A percentile compares a stretch with the other conserved stretches of the same genome.
phyloP scores from a whole-genome alignment of 441 rosid species.

The Dalechampia spathulata region DNA sequence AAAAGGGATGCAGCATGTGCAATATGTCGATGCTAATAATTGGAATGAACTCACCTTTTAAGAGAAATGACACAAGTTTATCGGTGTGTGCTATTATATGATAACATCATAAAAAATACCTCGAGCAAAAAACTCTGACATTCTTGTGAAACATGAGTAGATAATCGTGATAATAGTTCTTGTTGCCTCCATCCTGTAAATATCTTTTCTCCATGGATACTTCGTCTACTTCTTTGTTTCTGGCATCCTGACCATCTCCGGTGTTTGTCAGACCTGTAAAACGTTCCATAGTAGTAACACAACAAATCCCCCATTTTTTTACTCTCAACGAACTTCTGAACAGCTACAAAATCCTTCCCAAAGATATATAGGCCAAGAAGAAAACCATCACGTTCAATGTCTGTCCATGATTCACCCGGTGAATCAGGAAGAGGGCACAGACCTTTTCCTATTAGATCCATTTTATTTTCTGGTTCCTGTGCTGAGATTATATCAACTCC shows the following conservation, averaged over 20 bases:
- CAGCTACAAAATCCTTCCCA: constrained; percentile 58
- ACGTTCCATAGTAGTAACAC: constrained; percentile 68
- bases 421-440: constrained; percentile 28
- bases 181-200: constrained; percentile 74
- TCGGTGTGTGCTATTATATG: neutral
- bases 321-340: constrained; percentile 50
- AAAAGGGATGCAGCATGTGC: neutral
- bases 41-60: neutral
- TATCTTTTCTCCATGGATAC: constrained; percentile 53
- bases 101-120: constrained; percentile 31
- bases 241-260: constrained; percentile 65
- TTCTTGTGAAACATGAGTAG: constrained; percentile 43
- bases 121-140: constrained; percentile 39
- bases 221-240: constrained; percentile 41
- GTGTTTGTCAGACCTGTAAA: constrained; percentile 50
- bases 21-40: neutral
- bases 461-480: constrained; percentile 18
- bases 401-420: constrained; percentile 26
- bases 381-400: constrained; percentile 30
- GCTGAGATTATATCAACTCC: constrained; percentile 2
- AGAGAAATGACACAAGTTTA: neutral
- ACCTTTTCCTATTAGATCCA: constrained; percentile 12
- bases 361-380: constrained; percentile 64
- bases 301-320: constrained; percentile 58
- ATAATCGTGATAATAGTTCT: constrained; percentile 58